Evolutionary conservation across 2,329 filamentous ascomycete species (phyloP).

Genomic region (Paecilomyces fulvus): DNA sequence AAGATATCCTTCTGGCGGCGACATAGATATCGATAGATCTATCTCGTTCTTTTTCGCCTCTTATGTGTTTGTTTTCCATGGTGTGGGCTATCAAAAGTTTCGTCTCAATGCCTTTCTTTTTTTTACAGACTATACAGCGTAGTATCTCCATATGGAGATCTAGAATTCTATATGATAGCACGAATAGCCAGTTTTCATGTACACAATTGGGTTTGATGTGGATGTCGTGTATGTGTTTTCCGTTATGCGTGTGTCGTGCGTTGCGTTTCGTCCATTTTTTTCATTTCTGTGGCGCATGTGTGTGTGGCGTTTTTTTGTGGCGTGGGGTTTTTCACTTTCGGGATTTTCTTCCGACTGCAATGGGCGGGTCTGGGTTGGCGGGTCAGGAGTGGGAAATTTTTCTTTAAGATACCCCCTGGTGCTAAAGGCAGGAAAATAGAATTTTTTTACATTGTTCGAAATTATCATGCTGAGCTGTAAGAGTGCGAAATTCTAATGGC

Average conservation of each 20-base stretch:
- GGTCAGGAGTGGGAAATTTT: neutral
- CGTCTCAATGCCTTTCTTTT: neutral
- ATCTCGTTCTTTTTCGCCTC: neutral
- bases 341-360: neutral
- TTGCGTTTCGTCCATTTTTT: neutral
- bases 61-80: neutral
- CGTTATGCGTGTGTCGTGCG: neutral
- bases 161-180: neutral
- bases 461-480: neutral
- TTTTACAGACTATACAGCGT: neutral
- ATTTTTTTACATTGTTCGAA: neutral
- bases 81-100: conserved; percentile 1
- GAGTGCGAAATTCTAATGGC: neutral
- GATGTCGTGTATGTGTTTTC: neutral
- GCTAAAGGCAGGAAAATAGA: neutral
- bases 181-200: neutral
- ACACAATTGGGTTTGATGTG: neutral
- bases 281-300: neutral
- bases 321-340: neutral
- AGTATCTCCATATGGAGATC: neutral
- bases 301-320: neutral
- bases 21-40: neutral
- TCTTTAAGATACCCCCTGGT: neutral
- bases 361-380: neutral
- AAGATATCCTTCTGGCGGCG: neutral